Base-by-base conservation (phyloP, 495 filamentous ascomycete genomes). In the Lasiosphaeria hispida region DNA sequence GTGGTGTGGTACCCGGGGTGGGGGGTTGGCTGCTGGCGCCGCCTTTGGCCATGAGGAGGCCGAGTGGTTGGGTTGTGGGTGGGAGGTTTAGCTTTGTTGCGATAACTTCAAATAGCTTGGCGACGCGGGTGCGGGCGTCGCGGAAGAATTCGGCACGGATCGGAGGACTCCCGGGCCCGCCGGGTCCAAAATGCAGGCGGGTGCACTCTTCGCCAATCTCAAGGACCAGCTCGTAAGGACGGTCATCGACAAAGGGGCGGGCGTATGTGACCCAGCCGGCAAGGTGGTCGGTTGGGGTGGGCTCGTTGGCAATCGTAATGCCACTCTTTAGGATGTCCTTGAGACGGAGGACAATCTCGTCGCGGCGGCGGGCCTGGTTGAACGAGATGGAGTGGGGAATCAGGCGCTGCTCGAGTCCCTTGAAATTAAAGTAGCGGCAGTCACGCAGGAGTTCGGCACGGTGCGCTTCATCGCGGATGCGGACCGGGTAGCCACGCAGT, bases 381-480 rank as follows among this genome's bases (percentile, higher is more conserved):
- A 83, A 91, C 47, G 80, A 83, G 49, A 96, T 89, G 33, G 83
- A 70, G 65, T 92, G 87, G 0, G 88, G 83, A 40, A 97, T 91
- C 10, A 98, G 74, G 53, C 84, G 85, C 71, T 98, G 93, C 71
- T 97, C 94, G 0, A 96, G 69, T 0, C 91, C 91, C 62, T 91
- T 91, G 51, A 98, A 85, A 66, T 96, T 89, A 70, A 92, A 97
- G 63, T 96, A 98, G 39, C 88, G 86, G 68, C 89, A 95, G 69
- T 98, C 93, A 14, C 89, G 80, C 0, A 98, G 77, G 1, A 98
- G 80, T 53, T 88, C 83, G 7, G 81, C 80, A 10, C 93, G 88
- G 67, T 98, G 93, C 1, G 82, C 80, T 43, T 89, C 87, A 63
- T 88, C 80, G 40, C 85, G 81, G 61, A 98, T 91, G 17, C 84